Evolutionary conservation across 2,329 filamentous ascomycete genomes (phyloP), one percentile per base, ranked within the genome.

Genomic region (Calonectria hongkongensis): DNA sequence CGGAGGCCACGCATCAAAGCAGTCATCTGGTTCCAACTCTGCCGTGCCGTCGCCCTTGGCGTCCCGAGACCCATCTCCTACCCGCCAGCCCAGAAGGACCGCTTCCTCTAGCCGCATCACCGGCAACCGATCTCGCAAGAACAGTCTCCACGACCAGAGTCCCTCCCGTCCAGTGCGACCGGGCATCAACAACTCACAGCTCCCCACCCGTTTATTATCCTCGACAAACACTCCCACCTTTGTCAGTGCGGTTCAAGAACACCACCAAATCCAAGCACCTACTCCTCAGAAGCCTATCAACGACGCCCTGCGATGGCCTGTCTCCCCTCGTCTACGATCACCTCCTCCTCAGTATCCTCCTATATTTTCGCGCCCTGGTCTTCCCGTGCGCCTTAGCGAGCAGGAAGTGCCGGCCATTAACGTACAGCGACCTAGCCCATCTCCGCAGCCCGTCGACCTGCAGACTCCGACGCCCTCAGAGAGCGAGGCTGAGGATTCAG

Each of bases 271-370:
- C 78, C 92, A 92, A 84, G 87, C 90, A 67, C 88, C 92, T 54
- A 89, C 89, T 74, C 91, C 93, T 16, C 89, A 93, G 79, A 95
- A 95, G 83, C 85, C 89, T 6, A 82, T 86, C 74, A 81, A 83
- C 63, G 89, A 92, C 70, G 89, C 89, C 66, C 91, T 91, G 74
- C 90, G 93, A 84, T 96, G 94, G 94, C 94, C 94, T 30, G 85
- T 93, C 73, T 96, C 94, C 58, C 94, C 94, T 56, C 90, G 94
- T 74, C 83, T 97, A 75, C 94, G 93, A 82, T 95, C 94, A 9
- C 94, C 94, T 68, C 94, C 94, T 25, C 94, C 94, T 66, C 80
- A 79, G 8, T 94, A 94, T 68, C 94, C 94, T 25, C 94, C 94
- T 66, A 80, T 77, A 58, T 70, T 87, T 69, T 87, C 85, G 80